Evolutionary conservation across 805 yeast genomes (phyloP), one percentile per base, ranked within the genome.

Genomic region (Starmerella apicola): DNA sequence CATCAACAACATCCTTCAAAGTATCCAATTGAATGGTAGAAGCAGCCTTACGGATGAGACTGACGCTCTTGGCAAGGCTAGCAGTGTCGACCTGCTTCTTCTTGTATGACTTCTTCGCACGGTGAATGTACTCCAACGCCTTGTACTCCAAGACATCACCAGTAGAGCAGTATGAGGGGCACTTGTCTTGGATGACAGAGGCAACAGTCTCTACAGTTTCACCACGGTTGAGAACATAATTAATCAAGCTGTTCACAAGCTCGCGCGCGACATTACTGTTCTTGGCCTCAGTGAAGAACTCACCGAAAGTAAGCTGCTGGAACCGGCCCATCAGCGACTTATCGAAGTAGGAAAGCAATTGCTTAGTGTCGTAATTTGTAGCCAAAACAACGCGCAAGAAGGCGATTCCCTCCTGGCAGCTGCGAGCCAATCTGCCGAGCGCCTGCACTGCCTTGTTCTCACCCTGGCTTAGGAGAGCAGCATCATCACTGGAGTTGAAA

Each of bases 161-260:
- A 13, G 94, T 75, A 0, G 96, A 83, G 55, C 97, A 91, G 60
- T 85, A 91, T 0, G 94, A 76, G 1, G 94, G 94, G 65, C 98
- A 91, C 44, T 88, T 77, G 39, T 83, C 93, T 60, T 91, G 95
- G 37, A 91, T 64, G 1, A 86, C 76, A 26, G 78, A 76, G 1
- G 96, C 94, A 37, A 88, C 82, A 42, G 79, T 67, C 56, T 88
- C 97, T 33, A 91, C 88, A 0, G 94, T 81, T 3, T 83, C 88
- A n/a, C 98, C 97, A 48, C 81, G 75, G 28, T 82, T 69, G 42
- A 91, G 85, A 49, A 81, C 83, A 57, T 80, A 80, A 60, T 86
- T 86, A 46, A 91, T 85, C 27, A 91, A 76, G 1, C 95, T 81
- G 2, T 94, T 79, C 33, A 91, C 70, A 27, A 93, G 74, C 51